A percentile compares a stretch with the other conserved stretches of the same genome.
Evolutionary conservation across 306 rosid species (phyloP).

Genomic region (Medicago truncatula): DNA sequence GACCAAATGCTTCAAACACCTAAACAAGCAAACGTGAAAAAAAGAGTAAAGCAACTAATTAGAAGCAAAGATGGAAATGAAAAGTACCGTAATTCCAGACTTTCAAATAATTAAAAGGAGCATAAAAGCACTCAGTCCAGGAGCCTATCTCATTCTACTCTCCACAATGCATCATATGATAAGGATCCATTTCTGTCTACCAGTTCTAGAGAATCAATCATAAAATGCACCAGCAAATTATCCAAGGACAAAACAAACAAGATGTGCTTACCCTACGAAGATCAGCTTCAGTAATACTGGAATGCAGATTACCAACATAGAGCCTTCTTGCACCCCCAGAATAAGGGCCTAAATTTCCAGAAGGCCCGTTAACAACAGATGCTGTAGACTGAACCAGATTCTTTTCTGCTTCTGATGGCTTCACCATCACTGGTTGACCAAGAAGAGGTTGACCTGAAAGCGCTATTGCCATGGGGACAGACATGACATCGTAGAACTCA

Average conservation of each 20-base stretch:
- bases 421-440: conserved; percentile 96
- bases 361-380: conserved; percentile 58
- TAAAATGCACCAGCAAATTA: conserved; percentile 30
- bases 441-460: conserved; percentile 93
- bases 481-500: conserved; percentile 93
- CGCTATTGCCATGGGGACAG: conserved; percentile 99
- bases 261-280: conserved; percentile 69
- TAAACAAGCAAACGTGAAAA: conserved; percentile 38
- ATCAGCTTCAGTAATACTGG: conserved; percentile 86
- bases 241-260: conserved; percentile 24
- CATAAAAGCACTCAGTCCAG: conserved; percentile 13
- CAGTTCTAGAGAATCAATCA: conserved; percentile 31
- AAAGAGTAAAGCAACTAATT: conserved; percentile 27
- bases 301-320: conserved; percentile 92
- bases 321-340: conserved; percentile 95
- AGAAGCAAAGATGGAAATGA: conserved; percentile 6
- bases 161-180: conserved; percentile 22
- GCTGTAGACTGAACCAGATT: conserved; percentile 88
- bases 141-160: conserved; percentile 18
- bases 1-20: conserved; percentile 99
- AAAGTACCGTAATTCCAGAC: background rate
- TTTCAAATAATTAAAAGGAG: conserved; percentile 13
- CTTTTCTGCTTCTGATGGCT: conserved; percentile 99
- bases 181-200: conserved; percentile 25
- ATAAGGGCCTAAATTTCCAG: conserved; percentile 81